Percentiles rank a stretch among this genome's conserved stretches.
These are phyloP conservation scores for Penicillium sp. DNA, from an alignment of 2,329 filamentous ascomycete species.

Conservation along the genomic window DNA sequence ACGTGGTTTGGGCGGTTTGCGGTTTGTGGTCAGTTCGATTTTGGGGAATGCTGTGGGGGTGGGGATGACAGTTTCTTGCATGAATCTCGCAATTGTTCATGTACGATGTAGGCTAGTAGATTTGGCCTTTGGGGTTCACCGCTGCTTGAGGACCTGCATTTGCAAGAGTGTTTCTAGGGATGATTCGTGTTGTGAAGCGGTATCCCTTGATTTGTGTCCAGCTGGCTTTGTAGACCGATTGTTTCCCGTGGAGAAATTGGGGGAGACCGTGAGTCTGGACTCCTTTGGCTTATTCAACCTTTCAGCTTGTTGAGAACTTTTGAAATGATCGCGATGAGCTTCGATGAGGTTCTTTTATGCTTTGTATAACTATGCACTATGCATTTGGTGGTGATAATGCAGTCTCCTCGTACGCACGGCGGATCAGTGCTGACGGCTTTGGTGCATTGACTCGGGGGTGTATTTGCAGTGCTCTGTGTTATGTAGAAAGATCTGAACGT, in stretches of 20 bases:
- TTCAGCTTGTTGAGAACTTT: background rate
- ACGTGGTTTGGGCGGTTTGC: too few species aligned
- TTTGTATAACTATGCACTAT: conserved; percentile 1
- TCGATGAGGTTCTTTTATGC: background rate
- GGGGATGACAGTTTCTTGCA: background rate
- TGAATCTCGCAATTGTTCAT: conserved; percentile 1
- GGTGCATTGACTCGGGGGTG: conserved; percentile 4
- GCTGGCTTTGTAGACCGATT: conserved; percentile 6
- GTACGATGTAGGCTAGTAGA: background rate
- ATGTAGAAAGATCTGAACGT: conserved; percentile 4
- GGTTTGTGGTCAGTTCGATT: too few species aligned
- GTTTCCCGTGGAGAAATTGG: conserved; percentile 4
- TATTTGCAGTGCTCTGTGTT: conserved; percentile 12
- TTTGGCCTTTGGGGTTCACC: background rate
- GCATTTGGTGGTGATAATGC: conserved; percentile 1
- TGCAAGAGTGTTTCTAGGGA: conserved; percentile 2
- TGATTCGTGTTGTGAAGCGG: background rate
- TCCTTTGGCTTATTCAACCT: too few species aligned
- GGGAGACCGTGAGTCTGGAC: background rate
- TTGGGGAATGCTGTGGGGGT: background rate
- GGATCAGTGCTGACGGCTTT: conserved; percentile 8
- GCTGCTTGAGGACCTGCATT: conserved; percentile 5
- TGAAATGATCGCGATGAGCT: background rate
- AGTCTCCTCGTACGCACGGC: conserved; percentile 2
- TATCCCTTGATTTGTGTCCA: conserved; percentile 9